Conservation (phyloP, 2,329 filamentous ascomycete genomes). For the Clonostachys solani region DNA sequence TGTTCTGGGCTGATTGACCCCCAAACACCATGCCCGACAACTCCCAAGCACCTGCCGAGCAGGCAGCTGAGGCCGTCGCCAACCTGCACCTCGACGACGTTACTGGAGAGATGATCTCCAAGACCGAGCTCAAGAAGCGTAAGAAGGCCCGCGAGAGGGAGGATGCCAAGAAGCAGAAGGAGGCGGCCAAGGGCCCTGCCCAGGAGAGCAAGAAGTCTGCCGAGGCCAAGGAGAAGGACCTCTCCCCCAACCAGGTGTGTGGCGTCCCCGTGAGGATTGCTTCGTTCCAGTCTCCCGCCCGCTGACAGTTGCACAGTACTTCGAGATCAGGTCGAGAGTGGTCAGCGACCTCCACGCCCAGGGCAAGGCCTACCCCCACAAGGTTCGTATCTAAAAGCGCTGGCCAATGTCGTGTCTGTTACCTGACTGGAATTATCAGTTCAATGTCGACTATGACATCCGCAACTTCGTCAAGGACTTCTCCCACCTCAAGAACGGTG, state of each 20-base stretch:
- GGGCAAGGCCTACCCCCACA: slow-evolving; percentile 72
- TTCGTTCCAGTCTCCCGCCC: no score
- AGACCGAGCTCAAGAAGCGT: slow-evolving; percentile 90
- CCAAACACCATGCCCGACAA: slow-evolving; percentile 22
- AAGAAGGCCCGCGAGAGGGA: slow-evolving; percentile 87
- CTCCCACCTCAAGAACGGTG: slow-evolving; percentile 80
- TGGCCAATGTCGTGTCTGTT: background rate
- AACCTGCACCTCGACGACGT: slow-evolving; percentile 88
- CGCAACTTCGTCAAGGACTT: slow-evolving; percentile 76
- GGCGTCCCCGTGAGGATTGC: background rate
- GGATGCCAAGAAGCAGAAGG: slow-evolving; percentile 85
- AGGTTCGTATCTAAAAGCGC: slow-evolving; percentile 24
- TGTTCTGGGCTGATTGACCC: background rate
- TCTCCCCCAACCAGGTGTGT: slow-evolving; percentile 48
- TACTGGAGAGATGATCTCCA: slow-evolving; percentile 83
- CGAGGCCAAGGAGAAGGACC: slow-evolving; percentile 56
- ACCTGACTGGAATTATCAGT: slow-evolving; percentile 30
- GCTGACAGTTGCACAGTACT: slow-evolving; percentile 51
- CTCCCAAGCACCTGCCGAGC: slow-evolving; percentile 26
- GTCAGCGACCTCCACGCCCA: slow-evolving; percentile 46
- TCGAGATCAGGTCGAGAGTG: slow-evolving; percentile 85
- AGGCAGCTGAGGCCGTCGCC: slow-evolving; percentile 50
- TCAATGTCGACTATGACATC: slow-evolving; percentile 80
- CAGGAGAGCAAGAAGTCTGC: slow-evolving; percentile 42
- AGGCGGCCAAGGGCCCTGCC: slow-evolving; percentile 69